Evolutionary conservation across 2,329 filamentous ascomycete species (phyloP).

Genomic region (Hortaea werneckii): DNA sequence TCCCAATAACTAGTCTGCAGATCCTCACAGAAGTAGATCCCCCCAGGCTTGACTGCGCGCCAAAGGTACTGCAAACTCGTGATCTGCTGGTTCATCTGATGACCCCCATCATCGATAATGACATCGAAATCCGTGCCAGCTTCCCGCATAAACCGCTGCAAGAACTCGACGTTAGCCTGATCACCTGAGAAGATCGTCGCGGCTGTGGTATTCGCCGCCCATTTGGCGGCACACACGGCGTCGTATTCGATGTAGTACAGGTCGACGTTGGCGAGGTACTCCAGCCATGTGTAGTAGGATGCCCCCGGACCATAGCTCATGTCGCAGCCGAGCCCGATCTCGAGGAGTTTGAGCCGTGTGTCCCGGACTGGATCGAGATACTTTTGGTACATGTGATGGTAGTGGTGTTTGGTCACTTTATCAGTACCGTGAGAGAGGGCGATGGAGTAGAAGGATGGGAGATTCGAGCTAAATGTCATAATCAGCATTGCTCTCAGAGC

Average conservation of each 20-base stretch:
- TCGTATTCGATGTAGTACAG: constrained; percentile 36
- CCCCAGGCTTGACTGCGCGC: constrained; percentile 28
- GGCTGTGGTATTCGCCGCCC: constrained; percentile 25
- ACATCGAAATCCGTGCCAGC: constrained; percentile 30
- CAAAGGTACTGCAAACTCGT: constrained; percentile 28
- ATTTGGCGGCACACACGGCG: constrained; percentile 27
- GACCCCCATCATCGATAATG: constrained; percentile 33
- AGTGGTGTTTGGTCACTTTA: constrained; percentile 24
- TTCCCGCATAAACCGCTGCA: constrained; percentile 26
- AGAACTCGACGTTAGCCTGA: constrained; percentile 29
- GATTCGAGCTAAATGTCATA: too few relatives aligned
- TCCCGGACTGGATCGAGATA: constrained; percentile 26
- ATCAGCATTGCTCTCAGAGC: too few relatives aligned
- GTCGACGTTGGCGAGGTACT: constrained; percentile 31
- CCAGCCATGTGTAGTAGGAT: constrained; percentile 33
- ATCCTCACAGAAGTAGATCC: constrained; percentile 20
- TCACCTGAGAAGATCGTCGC: constrained; percentile 33
- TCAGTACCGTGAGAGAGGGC: constrained; percentile 30
- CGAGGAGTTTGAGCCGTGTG: constrained; percentile 23
- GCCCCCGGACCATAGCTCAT: constrained; percentile 26
- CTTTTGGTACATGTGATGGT: constrained; percentile 34
- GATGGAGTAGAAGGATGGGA: constrained; percentile 26
- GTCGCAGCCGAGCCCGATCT: constrained; percentile 20
- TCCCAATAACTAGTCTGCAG: constrained; percentile 17
- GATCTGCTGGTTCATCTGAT: constrained; percentile 31